Base-by-base conservation (phyloP, 2,329 filamentous ascomycete species). In the Hypoxylon sp. region DNA sequence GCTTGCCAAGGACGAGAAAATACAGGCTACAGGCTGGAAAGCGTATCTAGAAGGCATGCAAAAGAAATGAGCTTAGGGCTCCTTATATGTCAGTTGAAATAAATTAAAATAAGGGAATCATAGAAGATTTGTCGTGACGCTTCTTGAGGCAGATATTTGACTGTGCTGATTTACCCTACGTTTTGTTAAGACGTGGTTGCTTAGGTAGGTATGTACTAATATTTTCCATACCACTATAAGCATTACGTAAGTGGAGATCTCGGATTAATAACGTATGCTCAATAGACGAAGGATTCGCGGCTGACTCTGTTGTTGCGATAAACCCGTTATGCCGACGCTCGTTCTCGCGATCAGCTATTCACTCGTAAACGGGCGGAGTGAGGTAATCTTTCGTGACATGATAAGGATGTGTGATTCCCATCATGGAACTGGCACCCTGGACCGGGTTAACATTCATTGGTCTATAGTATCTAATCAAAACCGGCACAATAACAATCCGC, bases 1-100 rank as follows among this genome's bases (percentile, higher is more conserved):
- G 1, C 78, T 87, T 69, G 84, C 80, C 26, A 93, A 93, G 81
- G 90, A 90, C 42, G 80, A 77, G 22, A 84, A 78, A 74, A 75
- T 93, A 69, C 78, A 85, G 67, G 84, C 87, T 59, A 79, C 86
- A 44, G 90, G 89, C 0, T 88, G 84, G 76, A 80, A 87, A 71
- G 81, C 79, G 47, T 91, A 91, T 77, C 76, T 89, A 24, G 79
- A 78, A 63, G 78, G 74, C 59, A 79, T 77, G 78, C 44, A 64
- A 46, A 64, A 65, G 35, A 69, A 69, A 54, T 65, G 48, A 66
- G 29, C 13, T 1, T 2, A 3, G n/a, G 11, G 22, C 29, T 35
- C 22, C 8, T 55, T 35, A 19, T 19, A 8, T 22, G 6, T 17
- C 11, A 44, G 2, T 44, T 44, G 17, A 26, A 26, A 26, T 26